These are phyloP conservation scores for Lasiodiplodia hormozganensis DNA, from an alignment of 2,329 filamentous ascomycete genomes.

Conservation along the genomic window DNA sequence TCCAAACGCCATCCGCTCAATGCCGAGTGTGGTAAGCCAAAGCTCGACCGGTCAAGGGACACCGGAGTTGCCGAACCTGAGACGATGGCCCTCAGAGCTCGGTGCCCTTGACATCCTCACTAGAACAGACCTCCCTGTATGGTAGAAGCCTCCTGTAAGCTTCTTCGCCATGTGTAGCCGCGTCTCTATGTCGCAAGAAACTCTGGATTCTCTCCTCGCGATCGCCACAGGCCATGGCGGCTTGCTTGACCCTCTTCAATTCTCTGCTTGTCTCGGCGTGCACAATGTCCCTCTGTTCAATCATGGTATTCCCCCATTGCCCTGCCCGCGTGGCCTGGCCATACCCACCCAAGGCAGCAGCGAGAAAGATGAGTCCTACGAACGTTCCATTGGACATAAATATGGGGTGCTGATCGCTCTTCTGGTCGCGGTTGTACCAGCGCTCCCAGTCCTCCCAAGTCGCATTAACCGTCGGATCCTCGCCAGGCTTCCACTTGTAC, in stretches of 20 bases:
- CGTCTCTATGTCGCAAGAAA: conserved; percentile 69
- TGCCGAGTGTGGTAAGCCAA: not conserved
- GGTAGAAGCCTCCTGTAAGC: conserved; percentile 54
- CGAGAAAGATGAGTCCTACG: conserved; percentile 71
- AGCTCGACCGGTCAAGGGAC: not conserved
- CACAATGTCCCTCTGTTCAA: conserved; percentile 71
- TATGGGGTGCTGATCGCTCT: conserved; percentile 54
- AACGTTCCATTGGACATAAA: conserved; percentile 84
- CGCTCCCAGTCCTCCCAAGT: conserved; percentile 99
- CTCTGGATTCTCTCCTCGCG: conserved; percentile 69
- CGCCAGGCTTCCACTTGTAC: conserved; percentile 37
- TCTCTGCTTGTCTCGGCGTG: conserved; percentile 71
- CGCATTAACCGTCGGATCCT: conserved; percentile 71
- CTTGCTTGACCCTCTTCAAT: conserved; percentile 62
- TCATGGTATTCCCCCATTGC: conserved; percentile 65
- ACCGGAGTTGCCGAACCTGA: not conserved
- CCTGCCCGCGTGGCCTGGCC: conserved; percentile 75
- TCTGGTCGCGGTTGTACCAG: conserved; percentile 46
- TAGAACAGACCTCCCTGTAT: conserved; percentile 54
- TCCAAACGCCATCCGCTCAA: conserved; percentile 7
- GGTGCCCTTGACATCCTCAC: conserved; percentile 44
- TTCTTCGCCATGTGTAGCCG: conserved; percentile 51
- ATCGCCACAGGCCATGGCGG: conserved; percentile 55
- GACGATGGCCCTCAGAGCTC: not conserved
- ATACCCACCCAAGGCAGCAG: conserved; percentile 73